Base-by-base conservation (phyloP, 371 early-diverging fungal species). In the Chytridium lagenaria region DNA sequence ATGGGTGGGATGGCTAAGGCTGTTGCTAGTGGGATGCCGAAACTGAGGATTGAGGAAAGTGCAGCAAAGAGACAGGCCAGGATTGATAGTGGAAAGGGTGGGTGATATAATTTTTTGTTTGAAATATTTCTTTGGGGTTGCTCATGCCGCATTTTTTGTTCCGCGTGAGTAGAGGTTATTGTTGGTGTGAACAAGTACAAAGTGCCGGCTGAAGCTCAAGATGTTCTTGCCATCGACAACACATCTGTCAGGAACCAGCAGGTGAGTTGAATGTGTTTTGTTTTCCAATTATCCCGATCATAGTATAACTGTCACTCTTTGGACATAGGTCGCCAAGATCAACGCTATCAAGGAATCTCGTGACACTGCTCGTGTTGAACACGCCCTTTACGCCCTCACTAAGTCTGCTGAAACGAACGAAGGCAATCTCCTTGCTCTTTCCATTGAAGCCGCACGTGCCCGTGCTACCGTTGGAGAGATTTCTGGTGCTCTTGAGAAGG, bases 1-100 rank as follows among this genome's bases (percentile, higher is more conserved):
- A 87, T 93, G 87, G 94, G 94, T 57, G 94, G 94, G 28, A 94
- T 94, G 94, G 92, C 94, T 59, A 92, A 92, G 82, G 93, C 94
- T 30, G 93, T 94, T n/a, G 92, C 86, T 23, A 87, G 86, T 69
- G 94, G 94, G 10, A 92, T 92, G 92, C 94, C 94, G 63, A 94
- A 94, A 83, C 79, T 94, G 70, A 83, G 87, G 49, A 93, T 94
- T 38, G 93, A 94, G 76, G 94, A 94, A 76, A 84, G 86, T 67
- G 94, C 94, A 0, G 93, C 94, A 59, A 90, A 89, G 80, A 83
- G 94, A 66, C 94, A 94, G 78, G 94, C 94, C 22, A 83, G 90
- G 68, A 94, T 94, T 50, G 94, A 94, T 73, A 91, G 92, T 40
- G 89, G 89, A 30, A 85, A 90, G 78, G 90, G 90, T 89, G 55